Evolutionary conservation across 805 yeast species (phyloP).

Genomic region (Schwanniomyces yamadae): DNA sequence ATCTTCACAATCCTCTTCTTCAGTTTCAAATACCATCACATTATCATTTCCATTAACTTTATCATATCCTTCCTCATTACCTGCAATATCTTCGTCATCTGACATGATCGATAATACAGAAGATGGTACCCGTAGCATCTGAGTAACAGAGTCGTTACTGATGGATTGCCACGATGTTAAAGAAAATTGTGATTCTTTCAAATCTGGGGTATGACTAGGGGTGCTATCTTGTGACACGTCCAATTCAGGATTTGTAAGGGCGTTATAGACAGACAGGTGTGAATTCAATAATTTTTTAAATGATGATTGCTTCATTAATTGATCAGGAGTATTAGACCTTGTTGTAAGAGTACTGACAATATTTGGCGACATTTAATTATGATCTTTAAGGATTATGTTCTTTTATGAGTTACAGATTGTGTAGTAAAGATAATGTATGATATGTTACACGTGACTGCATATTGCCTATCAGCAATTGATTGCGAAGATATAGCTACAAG

Average conservation of each 20-base stretch:
- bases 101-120: slow-evolving; percentile 27
- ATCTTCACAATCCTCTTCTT: slow-evolving; percentile 33
- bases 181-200: slow-evolving; percentile 13
- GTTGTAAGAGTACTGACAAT: not conserved
- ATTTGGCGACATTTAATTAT: no score
- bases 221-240: slow-evolving; percentile 21
- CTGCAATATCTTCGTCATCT: slow-evolving; percentile 24
- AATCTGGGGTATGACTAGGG: slow-evolving; percentile 7
- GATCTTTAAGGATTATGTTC: no score
- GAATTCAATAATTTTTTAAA: slow-evolving; percentile 29
- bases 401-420: no score
- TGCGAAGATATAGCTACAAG: no score
- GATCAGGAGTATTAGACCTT: slow-evolving; percentile 2
- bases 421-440: no score
- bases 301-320: slow-evolving; percentile 5
- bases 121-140: slow-evolving; percentile 5
- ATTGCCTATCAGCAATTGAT: no score
- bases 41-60: slow-evolving; percentile 16
- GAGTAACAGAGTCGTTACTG: slow-evolving; percentile 18
- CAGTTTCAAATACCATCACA: slow-evolving; percentile 43
- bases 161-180: slow-evolving; percentile 33
- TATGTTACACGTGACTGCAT: no score
- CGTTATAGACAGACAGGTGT: slow-evolving; percentile 39
- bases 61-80: not conserved
- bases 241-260: slow-evolving; percentile 40